Base-by-base conservation (phyloP, 1,284 basidiomycete genomes). In the Gastroboletus turbinatus region DNA sequence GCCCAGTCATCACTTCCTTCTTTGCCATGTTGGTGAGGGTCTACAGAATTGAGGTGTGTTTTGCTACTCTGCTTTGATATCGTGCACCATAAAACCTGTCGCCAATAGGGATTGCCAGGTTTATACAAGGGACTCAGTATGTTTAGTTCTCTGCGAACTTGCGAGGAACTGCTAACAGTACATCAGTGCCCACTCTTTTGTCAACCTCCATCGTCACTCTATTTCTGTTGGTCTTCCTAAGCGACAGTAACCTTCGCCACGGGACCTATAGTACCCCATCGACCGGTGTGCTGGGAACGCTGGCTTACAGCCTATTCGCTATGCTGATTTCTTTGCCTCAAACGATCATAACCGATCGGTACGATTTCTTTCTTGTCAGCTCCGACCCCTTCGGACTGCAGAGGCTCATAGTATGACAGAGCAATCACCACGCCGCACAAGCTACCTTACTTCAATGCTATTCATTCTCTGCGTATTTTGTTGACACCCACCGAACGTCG, bases 381-480 rank as follows among this genome's bases (percentile, higher is more conserved):
- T 50, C 29, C 11, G 27, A 23, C 3, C 19, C 9, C 14, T 7
- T 44, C 5, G 16, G 25, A 30, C 8, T 6, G 38, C 39, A 27
- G 32, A 42, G 7, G 32, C 52, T 59, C 39, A 56, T 47, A 32
- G 2, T 29, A 47, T 30, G 47, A 13, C 63, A 94, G 92, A 48
- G 80, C 92, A 2, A 90, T 96, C 64, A 94, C 91, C 27, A 96
- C 93, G 0, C 92, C 93, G 1, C 87, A 92, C 73, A 87, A 82
- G 63, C 78, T 96, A 23, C 84, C 90, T 2, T 90, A 82, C 66
- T 79, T 87, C 65, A 76, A 81, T 42, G 78, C 82, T 1, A 68
- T 81, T 44, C 78, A 82, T 61, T 84, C 90, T 14, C 74, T 94
- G 17, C 85, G 86, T 32, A 75, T 88, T 55, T 78, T 96, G 21